A percentile compares a stretch with the other conserved stretches of the same genome.
Conservation (phyloP, 2,329 filamentous ascomycete species). For the Penicillium olsonii region DNA sequence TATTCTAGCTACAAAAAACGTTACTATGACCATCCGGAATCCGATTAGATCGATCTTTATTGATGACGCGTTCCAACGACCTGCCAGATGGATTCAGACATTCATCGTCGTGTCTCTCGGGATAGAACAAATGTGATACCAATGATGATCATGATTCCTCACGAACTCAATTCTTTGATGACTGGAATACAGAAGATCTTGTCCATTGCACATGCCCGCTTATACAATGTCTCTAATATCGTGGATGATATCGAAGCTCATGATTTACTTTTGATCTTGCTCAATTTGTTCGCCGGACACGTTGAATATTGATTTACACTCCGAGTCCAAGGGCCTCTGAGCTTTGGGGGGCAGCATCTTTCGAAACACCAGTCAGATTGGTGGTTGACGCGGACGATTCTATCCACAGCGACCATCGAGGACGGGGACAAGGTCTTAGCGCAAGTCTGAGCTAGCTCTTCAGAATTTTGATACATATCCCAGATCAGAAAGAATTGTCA, state of each 20-base stretch:
- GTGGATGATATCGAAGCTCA: slow-evolving; percentile 14
- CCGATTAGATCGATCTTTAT: background rate
- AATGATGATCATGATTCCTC: slow-evolving; percentile 62
- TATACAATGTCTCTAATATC: slow-evolving; percentile 44
- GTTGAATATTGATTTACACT: slow-evolving; percentile 59
- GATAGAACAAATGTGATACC: slow-evolving; percentile 5
- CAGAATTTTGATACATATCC: slow-evolving; percentile 36
- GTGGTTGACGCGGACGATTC: slow-evolving; percentile 31
- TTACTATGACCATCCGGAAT: slow-evolving; percentile 47
- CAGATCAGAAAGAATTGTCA: slow-evolving; percentile 39
- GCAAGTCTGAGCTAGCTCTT: slow-evolving; percentile 47
- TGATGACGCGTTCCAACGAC: slow-evolving; percentile 53
- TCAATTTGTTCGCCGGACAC: slow-evolving; percentile 71
- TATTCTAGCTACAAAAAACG: slow-evolving; percentile 56
- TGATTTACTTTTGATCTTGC: slow-evolving; percentile 43
- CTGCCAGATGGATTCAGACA: slow-evolving; percentile 57
- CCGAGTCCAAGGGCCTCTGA: slow-evolving; percentile 53
- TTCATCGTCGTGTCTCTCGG: background rate
- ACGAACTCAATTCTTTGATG: slow-evolving; percentile 59
- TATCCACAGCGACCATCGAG: slow-evolving; percentile 12
- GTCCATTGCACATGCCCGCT: slow-evolving; percentile 49
- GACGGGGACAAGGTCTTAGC: slow-evolving; percentile 27
- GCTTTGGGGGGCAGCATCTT: slow-evolving; percentile 22
- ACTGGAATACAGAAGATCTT: slow-evolving; percentile 37
- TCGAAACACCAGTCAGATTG: slow-evolving; percentile 20